Base-by-base conservation (phyloP, 306 rosid species). In the Lotus japonicus region DNA sequence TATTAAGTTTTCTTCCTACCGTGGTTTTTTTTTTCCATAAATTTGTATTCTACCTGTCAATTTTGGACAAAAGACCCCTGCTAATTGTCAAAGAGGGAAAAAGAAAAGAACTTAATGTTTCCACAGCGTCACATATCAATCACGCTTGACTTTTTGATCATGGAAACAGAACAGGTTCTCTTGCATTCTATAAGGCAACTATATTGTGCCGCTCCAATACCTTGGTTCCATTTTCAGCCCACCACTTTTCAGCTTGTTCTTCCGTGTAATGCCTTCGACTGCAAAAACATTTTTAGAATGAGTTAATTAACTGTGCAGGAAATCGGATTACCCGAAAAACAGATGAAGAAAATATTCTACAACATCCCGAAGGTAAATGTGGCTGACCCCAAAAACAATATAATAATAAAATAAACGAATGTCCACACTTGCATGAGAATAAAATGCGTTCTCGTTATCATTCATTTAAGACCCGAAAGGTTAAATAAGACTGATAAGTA, bases 221-320 rank as follows among this genome's bases (percentile, higher is more conserved):
- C 76, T 64, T 84, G 45, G 79, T 45, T 21, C 91, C 96, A 51
- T 90, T 77, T 82, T 94, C 92, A 44, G 92, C 75, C 98, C 98
- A 94, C 98, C 98, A 94, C 60, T 76, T 84, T 38, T 88, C 95
- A 15, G 98, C 96, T 77, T 84, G 74, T 55, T 82, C 89, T 87
- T 86, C 89, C 0, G 95, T 85, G 75, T 90, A 94, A 81, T 88
- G 95, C 82, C 71, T 90, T 72, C 98, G 90, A 67, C 98, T 94
- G 97, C 41, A 43, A 81, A 72, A 44, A 28, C 38, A 53, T 11
- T 57, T 43, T 23, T 63, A 76, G 38, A 69, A 11, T 72, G 64
- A 76, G 54, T 68, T 72, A 54, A 75, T 43, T 72, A 54, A 75
- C 45, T 31, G 51, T 35, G 70, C 81, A 41, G 31, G 26, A 31